Evolutionary conservation across 1,284 basidiomycete genomes (phyloP).

Genomic region (Porodaedalea pini): DNA sequence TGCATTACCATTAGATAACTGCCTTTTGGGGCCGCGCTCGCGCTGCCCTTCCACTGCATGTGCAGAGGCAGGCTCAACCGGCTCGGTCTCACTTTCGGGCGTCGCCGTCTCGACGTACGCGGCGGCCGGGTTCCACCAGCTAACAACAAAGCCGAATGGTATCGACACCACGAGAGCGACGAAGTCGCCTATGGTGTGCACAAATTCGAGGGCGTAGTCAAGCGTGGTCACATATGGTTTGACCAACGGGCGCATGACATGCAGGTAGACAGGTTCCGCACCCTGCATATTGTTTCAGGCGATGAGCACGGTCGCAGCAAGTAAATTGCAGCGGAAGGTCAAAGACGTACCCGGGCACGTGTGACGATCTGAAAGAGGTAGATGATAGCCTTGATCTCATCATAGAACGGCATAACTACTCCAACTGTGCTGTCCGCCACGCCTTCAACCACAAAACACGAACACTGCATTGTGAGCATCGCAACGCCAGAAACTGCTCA

Average conservation of each 20-base stretch:
- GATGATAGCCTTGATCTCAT: conserved; percentile 67
- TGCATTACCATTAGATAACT: neutral
- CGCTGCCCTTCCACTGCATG: neutral
- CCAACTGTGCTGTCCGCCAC: conserved; percentile 57
- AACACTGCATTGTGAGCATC: conserved; percentile 42
- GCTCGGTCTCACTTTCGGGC: neutral
- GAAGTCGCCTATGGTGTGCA: conserved; percentile 61
- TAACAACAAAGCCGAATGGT: conserved; percentile 45
- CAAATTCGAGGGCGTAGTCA: conserved; percentile 56
- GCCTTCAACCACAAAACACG: conserved; percentile 60
- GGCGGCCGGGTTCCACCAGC: conserved; percentile 39
- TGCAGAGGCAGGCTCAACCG: neutral
- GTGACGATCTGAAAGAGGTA: conserved; percentile 71
- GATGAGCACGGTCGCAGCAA: conserved; percentile 9
- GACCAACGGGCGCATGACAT: conserved; percentile 65
- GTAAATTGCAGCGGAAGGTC: neutral
- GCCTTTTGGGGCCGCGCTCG: neutral
- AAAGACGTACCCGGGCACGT: conserved; percentile 59
- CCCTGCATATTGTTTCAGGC: conserved; percentile 43
- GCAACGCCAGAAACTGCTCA: neutral
- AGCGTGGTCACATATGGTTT: conserved; percentile 63
- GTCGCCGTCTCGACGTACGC: neutral
- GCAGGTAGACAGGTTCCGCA: conserved; percentile 73
- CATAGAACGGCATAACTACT: conserved; percentile 74
- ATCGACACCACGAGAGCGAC: conserved; percentile 51